Conservation (phyloP, 2,329 filamentous ascomycete species). For the Diaporthe sp. region DNA sequence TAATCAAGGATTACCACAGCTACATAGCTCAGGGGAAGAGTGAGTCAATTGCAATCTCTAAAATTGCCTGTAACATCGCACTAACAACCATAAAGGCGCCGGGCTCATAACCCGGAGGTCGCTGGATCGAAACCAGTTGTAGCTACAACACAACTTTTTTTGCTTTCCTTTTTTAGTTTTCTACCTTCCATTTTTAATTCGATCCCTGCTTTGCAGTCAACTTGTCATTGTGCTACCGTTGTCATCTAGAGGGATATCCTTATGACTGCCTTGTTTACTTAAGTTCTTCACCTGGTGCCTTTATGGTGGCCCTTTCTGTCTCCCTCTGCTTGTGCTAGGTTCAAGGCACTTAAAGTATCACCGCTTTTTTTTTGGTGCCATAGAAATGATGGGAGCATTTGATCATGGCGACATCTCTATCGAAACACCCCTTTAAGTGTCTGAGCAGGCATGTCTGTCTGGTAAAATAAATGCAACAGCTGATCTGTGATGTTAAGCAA, state of each 20-base stretch:
- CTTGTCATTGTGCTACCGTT: neutral
- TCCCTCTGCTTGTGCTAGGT: neutral
- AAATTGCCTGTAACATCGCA: neutral
- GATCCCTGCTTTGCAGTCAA: neutral
- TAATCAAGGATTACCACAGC: neutral
- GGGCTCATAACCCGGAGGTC: constrained; percentile 42
- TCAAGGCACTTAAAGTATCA: neutral
- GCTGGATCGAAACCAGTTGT: constrained; percentile 39
- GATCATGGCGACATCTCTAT: neutral
- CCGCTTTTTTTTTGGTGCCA: neutral
- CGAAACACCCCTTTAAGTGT: neutral
- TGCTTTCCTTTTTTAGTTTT: neutral
- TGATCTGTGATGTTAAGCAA: neutral
- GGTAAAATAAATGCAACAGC: neutral
- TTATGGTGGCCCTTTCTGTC: neutral
- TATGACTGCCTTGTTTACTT: neutral
- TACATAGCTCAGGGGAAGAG: constrained; percentile 41
- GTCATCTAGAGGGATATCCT: neutral
- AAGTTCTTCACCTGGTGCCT: neutral
- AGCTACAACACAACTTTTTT: constrained; percentile 21
- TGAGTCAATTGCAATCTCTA: neutral
- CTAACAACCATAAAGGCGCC: constrained; percentile 28
- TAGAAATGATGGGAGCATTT: too few relatives aligned
- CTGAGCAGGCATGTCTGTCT: neutral
- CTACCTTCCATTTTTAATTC: neutral